phyloP scores from a whole-genome alignment of 1,284 basidiomycete species.

The Pterula multifida region DNA sequence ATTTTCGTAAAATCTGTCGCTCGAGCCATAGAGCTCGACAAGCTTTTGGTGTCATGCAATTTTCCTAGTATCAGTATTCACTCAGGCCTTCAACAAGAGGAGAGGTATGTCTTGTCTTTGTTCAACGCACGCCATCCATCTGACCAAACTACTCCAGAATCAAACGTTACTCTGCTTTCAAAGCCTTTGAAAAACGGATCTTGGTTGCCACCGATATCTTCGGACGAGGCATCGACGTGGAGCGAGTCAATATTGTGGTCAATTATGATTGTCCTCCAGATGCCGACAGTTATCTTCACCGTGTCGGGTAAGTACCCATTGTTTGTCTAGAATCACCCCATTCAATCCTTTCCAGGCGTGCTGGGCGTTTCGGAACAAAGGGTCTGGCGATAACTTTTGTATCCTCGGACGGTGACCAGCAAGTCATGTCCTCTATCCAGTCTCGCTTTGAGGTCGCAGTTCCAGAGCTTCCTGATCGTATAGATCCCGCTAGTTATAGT shows the following conservation, averaged over 20 bases:
- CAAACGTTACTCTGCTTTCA: slow-evolving; percentile 96
- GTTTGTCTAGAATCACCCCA: neutral
- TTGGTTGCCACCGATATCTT: slow-evolving; percentile 97
- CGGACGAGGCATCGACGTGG: slow-evolving; percentile 94
- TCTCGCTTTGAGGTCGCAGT: slow-evolving; percentile 89
- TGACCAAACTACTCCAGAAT: slow-evolving; percentile 43
- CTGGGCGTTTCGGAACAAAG: slow-evolving; percentile 98
- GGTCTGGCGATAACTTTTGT: slow-evolving; percentile 99
- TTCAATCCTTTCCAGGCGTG: slow-evolving; percentile 52
- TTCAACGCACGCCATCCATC: slow-evolving; percentile 5
- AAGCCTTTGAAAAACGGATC: slow-evolving; percentile 98
- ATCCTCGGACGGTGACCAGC: slow-evolving; percentile 82
- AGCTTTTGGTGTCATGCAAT: slow-evolving; percentile 92
- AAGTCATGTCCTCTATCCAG: slow-evolving; percentile 89
- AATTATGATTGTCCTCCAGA: slow-evolving; percentile 95
- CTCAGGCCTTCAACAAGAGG: slow-evolving; percentile 88
- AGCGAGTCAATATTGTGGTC: slow-evolving; percentile 94
- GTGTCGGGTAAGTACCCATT: slow-evolving; percentile 69
- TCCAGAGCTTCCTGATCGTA: slow-evolving; percentile 84
- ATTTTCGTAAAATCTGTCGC: slow-evolving; percentile 99
- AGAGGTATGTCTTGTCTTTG: slow-evolving; percentile 76
- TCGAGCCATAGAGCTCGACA: slow-evolving; percentile 93
- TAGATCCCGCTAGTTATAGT: slow-evolving; percentile 85
- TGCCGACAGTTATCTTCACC: slow-evolving; percentile 96
- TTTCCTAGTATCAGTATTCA: slow-evolving; percentile 98